Evolutionary conservation across 2,329 filamentous ascomycete genomes (phyloP).

Genomic region (Aphanoascus verrucosus): DNA sequence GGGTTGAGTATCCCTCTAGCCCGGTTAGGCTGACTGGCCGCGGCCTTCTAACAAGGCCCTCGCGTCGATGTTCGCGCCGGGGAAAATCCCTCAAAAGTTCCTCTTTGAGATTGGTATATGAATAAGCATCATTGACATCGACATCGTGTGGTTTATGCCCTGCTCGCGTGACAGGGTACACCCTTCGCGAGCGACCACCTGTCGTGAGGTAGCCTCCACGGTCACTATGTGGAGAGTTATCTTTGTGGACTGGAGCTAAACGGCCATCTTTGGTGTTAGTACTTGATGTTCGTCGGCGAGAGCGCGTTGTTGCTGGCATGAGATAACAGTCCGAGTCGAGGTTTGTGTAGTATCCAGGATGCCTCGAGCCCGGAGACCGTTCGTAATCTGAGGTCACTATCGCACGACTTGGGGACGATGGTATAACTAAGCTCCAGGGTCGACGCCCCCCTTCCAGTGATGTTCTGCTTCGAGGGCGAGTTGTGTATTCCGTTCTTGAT

Average conservation of each 20-base stretch:
- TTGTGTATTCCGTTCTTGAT: slow-evolving; percentile 27
- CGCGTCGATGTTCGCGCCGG: slow-evolving; percentile 19
- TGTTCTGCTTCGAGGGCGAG: slow-evolving; percentile 31
- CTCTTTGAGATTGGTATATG: slow-evolving; percentile 39
- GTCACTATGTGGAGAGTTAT: slow-evolving; percentile 8
- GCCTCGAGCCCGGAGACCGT: slow-evolving; percentile 17
- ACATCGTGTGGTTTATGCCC: slow-evolving; percentile 26
- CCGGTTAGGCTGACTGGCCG: slow-evolving; percentile 34
- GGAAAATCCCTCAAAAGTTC: slow-evolving; percentile 35
- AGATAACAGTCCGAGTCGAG: slow-evolving; percentile 28
- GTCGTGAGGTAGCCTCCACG: slow-evolving; percentile 23
- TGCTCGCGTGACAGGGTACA: slow-evolving; percentile 11
- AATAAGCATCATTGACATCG: slow-evolving; percentile 36
- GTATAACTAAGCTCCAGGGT: slow-evolving; percentile 24
- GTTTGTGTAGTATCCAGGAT: slow-evolving; percentile 14
- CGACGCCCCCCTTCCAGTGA: slow-evolving; percentile 19
- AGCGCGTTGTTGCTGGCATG: slow-evolving; percentile 22
- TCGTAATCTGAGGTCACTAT: slow-evolving; percentile 10
- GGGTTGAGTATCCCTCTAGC: slow-evolving; percentile 26
- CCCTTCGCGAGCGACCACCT: slow-evolving; percentile 14
- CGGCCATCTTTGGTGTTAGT: slow-evolving; percentile 17
- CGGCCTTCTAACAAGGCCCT: slow-evolving; percentile 21
- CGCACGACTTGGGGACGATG: slow-evolving; percentile 19
- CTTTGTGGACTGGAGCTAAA: slow-evolving; percentile 4
- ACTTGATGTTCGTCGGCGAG: slow-evolving; percentile 20